Percentiles rank a stretch among this genome's conserved stretches.
Conservation (phyloP, 306 rosid species). For the Astragalus glycyphyllos region DNA sequence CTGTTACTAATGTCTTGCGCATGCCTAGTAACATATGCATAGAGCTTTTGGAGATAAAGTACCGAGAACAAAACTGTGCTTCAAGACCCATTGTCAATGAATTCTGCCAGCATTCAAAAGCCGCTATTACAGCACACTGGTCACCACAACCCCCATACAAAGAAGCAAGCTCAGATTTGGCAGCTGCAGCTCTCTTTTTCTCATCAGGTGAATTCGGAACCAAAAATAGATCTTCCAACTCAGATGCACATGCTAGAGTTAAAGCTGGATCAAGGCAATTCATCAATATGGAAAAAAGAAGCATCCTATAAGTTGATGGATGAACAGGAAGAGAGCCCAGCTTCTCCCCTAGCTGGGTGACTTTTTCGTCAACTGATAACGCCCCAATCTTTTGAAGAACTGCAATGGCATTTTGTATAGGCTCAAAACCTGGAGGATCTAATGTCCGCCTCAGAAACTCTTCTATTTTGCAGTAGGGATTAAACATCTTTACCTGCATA, state of each 20-base stretch:
- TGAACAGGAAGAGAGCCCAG: conserved; percentile 81
- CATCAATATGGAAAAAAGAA: conserved; percentile 78
- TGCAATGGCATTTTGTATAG: conserved; percentile 66
- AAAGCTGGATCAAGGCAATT: conserved; percentile 89
- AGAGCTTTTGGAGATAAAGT: conserved; percentile 54
- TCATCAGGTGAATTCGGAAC: conserved; percentile 65
- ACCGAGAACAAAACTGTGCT: conserved; percentile 59
- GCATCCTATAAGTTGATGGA: conserved; percentile 81
- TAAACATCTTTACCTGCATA: conserved; percentile 72
- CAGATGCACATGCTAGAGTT: conserved; percentile 81
- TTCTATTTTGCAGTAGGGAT: conserved; percentile 68
- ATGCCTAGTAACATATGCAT: conserved; percentile 62
- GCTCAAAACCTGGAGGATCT: conserved; percentile 74
- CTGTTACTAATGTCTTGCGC: conserved; percentile 65
- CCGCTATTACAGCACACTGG: conserved; percentile 76
- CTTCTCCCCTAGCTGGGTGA: conserved; percentile 76
- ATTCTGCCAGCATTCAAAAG: conserved; percentile 75
- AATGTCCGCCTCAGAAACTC: conserved; percentile 65
- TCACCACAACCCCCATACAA: conserved; percentile 79
- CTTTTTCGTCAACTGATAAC: conserved; percentile 66
- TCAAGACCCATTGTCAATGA: conserved; percentile 60
- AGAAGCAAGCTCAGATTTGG: conserved; percentile 67
- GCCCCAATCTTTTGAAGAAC: conserved; percentile 87
- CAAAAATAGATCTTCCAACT: conserved; percentile 67
- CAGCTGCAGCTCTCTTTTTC: conserved; percentile 63